These are phyloP conservation scores for Cryptococcus jaspeensis DNA, from an alignment of 1,284 basidiomycete species.

Conservation along the genomic window DNA sequence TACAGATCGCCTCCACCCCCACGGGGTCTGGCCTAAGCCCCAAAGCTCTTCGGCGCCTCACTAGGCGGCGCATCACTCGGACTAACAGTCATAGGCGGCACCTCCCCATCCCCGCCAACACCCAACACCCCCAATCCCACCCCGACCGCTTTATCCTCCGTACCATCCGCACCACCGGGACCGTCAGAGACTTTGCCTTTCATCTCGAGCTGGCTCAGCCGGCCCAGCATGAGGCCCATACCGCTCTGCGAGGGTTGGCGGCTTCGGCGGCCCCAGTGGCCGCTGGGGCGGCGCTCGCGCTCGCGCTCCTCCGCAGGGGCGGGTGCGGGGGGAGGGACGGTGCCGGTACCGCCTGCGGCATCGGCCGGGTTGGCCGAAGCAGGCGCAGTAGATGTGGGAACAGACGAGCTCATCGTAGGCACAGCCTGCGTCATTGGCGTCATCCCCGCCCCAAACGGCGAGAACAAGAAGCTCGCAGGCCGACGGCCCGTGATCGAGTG, in stretches of 20 bases:
- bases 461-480: constrained; percentile 42
- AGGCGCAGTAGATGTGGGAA: neutral
- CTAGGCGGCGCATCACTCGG: constrained; percentile 24
- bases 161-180: neutral
- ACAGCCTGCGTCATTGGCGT: constrained; percentile 25
- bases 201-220: constrained; percentile 12
- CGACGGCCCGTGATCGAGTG: constrained; percentile 23
- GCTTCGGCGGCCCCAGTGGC: constrained; percentile 10
- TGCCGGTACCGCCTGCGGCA: neutral
- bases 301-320: neutral
- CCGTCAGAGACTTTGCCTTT: constrained; percentile 3
- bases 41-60: constrained; percentile 5
- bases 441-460: constrained; percentile 39
- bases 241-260: constrained; percentile 11
- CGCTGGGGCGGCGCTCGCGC: constrained; percentile 2
- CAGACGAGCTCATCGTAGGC: neutral
- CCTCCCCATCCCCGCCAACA: constrained; percentile 1
- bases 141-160: neutral
- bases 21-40: neutral
- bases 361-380: neutral
- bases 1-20: no score
- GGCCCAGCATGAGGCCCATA: constrained; percentile 11
- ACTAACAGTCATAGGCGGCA: constrained; percentile 23
- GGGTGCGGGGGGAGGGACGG: neutral
- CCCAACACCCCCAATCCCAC: constrained; percentile 2